Percentiles rank a stretch among this genome's conserved stretches.
These are phyloP conservation scores for Yamagishiella unicocca DNA, from an alignment of 139 green algal species.

Conservation along the genomic window DNA sequence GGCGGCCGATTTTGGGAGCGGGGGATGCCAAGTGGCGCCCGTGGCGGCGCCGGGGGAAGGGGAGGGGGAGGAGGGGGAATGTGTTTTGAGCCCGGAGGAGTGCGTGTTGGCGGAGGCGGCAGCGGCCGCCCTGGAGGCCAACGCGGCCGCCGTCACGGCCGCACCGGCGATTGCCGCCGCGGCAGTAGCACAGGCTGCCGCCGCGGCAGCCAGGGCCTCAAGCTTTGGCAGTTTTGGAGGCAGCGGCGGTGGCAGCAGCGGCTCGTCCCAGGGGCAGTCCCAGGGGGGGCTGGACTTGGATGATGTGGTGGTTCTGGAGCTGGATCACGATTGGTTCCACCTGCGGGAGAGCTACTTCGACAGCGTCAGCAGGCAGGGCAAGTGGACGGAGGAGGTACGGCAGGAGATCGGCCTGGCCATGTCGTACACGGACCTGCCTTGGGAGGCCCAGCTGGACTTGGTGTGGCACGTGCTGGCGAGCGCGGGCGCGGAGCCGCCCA, in stretches of 20 bases:
- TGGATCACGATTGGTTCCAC: slow-evolving; percentile 50
- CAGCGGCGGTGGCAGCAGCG: no score
- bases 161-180: not conserved
- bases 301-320: slow-evolving; percentile 28
- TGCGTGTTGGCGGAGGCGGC: not conserved
- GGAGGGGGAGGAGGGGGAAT: no score
- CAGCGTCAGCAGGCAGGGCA: not conserved
- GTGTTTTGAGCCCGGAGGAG: not conserved
- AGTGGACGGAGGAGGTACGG: slow-evolving; percentile 7
- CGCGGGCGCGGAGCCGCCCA: slow-evolving; percentile 21
- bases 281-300: not conserved
- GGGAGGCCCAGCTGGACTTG: slow-evolving; percentile 41
- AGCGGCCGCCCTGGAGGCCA: not conserved
- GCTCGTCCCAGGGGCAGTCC: no score
- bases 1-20: not conserved
- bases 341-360: slow-evolving; percentile 28
- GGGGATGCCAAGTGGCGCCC: no score
- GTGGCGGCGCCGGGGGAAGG: no score
- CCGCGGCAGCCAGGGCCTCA: not conserved
- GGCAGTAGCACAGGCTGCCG: not conserved
- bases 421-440: slow-evolving; percentile 34
- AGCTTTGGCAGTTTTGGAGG: no score
- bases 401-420: not conserved
- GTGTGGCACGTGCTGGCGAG: not conserved
- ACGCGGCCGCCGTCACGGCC: not conserved